Evolutionary conservation across 176 grass and related monocot species (phyloP), one percentile per base, ranked within the genome.

Genomic region (Aegilops speltoides): DNA sequence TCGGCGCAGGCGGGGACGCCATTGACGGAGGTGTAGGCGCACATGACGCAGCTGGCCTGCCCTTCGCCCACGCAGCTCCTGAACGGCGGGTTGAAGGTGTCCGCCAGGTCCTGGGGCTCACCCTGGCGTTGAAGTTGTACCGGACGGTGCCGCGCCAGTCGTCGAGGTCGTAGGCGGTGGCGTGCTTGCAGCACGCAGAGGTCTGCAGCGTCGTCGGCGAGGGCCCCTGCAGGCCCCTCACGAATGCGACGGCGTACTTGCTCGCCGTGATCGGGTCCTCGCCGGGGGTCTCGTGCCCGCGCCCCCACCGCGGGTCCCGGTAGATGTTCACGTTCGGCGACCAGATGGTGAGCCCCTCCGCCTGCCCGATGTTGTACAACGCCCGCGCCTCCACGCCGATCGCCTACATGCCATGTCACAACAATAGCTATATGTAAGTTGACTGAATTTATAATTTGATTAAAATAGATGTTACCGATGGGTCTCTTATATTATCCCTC

Each of bases 141-240:
- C 91, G 85, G 14, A 65, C 40, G 45, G 76, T 68, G 31, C 89
- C 91, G 22, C 80, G 56, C 95, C 93, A 98, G 76, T 90, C 89
- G 32, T 95, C 95, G 1, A 98, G 63, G 68, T 98, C 95, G 59
- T 98, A 98, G 16, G 93, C 89, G 0, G 93, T 98, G 80, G 88
- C 92, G 83, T 95, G 95, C 89, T 98, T 98, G 93, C 95, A 98
- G 86, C 95, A 98, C 8, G 93, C 93, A 1, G 91, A 95, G 17
- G 91, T 38, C 77, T 93, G 88, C 43, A 98, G 78, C 14, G 80
- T 45, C 26, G 82, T 8, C 5, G 83, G 0, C 8, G 82, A 46
- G 0, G 64, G 71, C 0, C 91, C 95, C 79, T 98, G 95, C 77
- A 98, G 31, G 10, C 95, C 95, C 66, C 65, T 54, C 32, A 98